These are phyloP conservation scores for Talaromyces nanjingensis DNA, from an alignment of 495 filamentous ascomycete species.

Conservation along the genomic window DNA sequence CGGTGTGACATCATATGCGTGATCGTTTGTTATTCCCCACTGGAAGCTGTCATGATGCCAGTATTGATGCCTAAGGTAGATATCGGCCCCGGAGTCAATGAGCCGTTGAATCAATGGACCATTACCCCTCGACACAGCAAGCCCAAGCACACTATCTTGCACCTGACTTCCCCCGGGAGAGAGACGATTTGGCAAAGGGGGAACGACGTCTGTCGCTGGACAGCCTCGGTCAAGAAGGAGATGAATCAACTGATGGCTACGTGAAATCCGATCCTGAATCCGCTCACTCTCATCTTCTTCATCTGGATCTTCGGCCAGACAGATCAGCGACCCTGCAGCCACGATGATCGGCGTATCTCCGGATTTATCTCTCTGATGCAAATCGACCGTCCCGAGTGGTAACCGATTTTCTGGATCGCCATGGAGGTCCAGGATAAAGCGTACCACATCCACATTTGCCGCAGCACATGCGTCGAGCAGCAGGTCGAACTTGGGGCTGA, in stretches of 20 bases:
- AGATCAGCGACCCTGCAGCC: conserved; percentile 1
- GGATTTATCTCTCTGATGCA: not conserved
- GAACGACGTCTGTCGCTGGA: conserved; percentile 8
- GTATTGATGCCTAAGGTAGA: conserved; percentile 6
- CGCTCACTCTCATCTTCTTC: not conserved
- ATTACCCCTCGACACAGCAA: conserved; percentile 6
- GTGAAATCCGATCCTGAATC: not conserved
- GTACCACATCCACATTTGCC: not conserved
- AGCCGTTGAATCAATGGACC: conserved; percentile 10
- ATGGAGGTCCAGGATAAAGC: conserved; percentile 2
- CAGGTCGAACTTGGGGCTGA: not conserved
- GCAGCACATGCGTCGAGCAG: not conserved
- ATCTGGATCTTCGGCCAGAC: not conserved
- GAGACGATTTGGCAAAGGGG: not conserved
- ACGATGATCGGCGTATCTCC: not conserved
- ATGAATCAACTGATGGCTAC: conserved; percentile 6
- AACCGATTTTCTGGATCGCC: not conserved
- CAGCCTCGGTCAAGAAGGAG: conserved; percentile 11
- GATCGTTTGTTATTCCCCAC: no score
- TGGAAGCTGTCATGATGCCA: no score
- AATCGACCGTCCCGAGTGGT: not conserved
- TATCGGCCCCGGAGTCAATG: conserved; percentile 11
- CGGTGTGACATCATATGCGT: no score
- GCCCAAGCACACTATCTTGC: conserved; percentile 8
- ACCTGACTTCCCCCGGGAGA: not conserved